Percentiles rank a stretch among this genome's conserved stretches.
These are phyloP conservation scores for Hymenoscyphus salicellus DNA, from an alignment of 2,329 filamentous ascomycete genomes.

Conservation along the genomic window DNA sequence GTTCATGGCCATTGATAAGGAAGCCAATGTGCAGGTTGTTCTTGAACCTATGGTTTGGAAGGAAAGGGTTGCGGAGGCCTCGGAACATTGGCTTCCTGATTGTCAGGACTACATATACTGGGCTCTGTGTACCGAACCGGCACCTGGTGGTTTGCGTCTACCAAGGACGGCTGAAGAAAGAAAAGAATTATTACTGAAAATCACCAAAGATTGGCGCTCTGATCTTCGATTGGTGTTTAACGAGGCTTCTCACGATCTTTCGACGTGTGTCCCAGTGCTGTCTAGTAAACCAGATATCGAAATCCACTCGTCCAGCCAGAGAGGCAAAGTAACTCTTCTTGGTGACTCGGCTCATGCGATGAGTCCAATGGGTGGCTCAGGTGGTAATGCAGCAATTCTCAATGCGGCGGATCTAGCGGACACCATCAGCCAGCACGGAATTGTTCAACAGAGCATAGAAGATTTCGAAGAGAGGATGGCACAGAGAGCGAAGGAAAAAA, in stretches of 20 bases:
- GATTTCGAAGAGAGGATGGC: not conserved
- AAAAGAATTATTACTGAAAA: not conserved
- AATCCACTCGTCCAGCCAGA: not conserved
- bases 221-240: conserved; percentile 6
- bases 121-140: not conserved
- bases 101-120: conserved; percentile 9
- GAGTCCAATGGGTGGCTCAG: conserved; percentile 1
- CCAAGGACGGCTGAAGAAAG: not conserved
- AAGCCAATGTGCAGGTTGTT: conserved; percentile 10
- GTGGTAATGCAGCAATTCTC: not conserved
- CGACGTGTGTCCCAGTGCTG: conserved; percentile 6
- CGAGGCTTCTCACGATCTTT: conserved; percentile 6
- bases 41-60: conserved; percentile 9
- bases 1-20: conserved; percentile 12
- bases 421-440: not conserved
- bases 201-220: conserved; percentile 3
- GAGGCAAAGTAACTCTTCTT: conserved; percentile 4
- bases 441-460: not conserved
- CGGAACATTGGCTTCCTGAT: not conserved
- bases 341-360: conserved; percentile 4
- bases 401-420: conserved; percentile 5
- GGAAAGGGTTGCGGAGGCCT: not conserved
- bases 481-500: conserved; percentile 2
- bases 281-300: conserved; percentile 8
- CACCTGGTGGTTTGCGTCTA: not conserved